phyloP scores from a whole-genome alignment of 1,139 yeast species.

The Taiozyma sp. region DNA sequence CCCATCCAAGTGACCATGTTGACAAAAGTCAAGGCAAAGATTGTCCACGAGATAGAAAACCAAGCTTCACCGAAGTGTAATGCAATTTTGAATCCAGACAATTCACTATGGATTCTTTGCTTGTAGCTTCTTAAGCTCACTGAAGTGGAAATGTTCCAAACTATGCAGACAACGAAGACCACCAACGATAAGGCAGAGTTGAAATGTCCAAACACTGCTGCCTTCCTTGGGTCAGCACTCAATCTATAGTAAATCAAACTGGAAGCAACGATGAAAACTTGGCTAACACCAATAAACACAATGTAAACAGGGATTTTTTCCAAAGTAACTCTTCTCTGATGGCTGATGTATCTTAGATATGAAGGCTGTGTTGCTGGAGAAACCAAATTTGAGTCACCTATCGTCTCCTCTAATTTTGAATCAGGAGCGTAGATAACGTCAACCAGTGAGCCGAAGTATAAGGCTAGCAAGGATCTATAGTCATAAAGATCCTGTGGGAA shows the following conservation, averaged over 20 bases:
- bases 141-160: slow-evolving; percentile 30
- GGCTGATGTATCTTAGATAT: background rate
- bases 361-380: background rate
- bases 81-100: slow-evolving; percentile 43
- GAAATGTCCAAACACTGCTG: slow-evolving; percentile 30
- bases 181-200: slow-evolving; percentile 33
- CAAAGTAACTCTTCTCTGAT: background rate
- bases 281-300: background rate
- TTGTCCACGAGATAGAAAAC: slow-evolving; percentile 39
- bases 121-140: slow-evolving; percentile 24
- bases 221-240: slow-evolving; percentile 19
- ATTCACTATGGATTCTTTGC: slow-evolving; percentile 28
- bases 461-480: slow-evolving; percentile 29
- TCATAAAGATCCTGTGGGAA: slow-evolving; percentile 30
- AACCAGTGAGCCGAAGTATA: background rate
- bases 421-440: background rate
- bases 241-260: background rate
- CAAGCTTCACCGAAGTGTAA: slow-evolving; percentile 38
- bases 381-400: background rate
- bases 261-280: background rate
- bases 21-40: slow-evolving; percentile 28
- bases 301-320: background rate
- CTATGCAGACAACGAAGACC: slow-evolving; percentile 29
- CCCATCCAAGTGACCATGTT: slow-evolving; percentile 32
- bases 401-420: background rate